phyloP scores from a whole-genome alignment of 2,329 filamentous ascomycete genomes.

The Diaporthe velutina region DNA sequence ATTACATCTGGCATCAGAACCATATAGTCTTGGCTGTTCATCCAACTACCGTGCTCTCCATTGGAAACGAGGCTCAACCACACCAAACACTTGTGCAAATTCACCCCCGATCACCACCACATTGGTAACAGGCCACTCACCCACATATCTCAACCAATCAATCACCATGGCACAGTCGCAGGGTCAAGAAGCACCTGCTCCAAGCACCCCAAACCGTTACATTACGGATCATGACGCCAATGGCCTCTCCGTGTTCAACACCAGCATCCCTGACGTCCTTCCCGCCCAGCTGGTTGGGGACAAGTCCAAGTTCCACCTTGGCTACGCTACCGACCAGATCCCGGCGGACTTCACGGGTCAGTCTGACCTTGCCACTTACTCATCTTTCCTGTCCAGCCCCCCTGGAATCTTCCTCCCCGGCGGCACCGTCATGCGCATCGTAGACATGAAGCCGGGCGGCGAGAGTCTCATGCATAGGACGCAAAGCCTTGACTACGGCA shows the following conservation, averaged over 20 bases:
- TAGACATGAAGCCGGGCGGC: slow-evolving; percentile 40
- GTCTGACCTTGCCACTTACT: slow-evolving; percentile 38
- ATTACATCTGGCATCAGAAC: neutral
- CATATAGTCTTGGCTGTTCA: too few relatives aligned
- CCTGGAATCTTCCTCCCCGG: slow-evolving; percentile 37
- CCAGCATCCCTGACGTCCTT: slow-evolving; percentile 31
- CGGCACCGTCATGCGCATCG: slow-evolving; percentile 40
- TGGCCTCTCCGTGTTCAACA: slow-evolving; percentile 39
- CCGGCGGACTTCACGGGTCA: slow-evolving; percentile 28
- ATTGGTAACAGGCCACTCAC: too few relatives aligned
- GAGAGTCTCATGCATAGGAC: slow-evolving; percentile 55
- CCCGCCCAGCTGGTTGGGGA: slow-evolving; percentile 34
- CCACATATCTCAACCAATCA: neutral
- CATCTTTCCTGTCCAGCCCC: neutral
- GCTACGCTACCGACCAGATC: slow-evolving; percentile 1
- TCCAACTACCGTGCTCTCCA: too few relatives aligned
- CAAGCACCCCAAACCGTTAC: slow-evolving; percentile 32
- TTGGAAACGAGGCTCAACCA: neutral
- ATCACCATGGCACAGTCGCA: slow-evolving; percentile 19
- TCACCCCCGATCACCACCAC: neutral
- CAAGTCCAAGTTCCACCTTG: slow-evolving; percentile 30
- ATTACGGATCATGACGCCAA: slow-evolving; percentile 42
- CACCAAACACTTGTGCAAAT: neutral
- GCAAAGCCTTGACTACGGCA: slow-evolving; percentile 61
- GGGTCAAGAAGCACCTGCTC: slow-evolving; percentile 5